phyloP scores from a whole-genome alignment of 108 stramenopile species.

The Cyclotella kingstonii region DNA sequence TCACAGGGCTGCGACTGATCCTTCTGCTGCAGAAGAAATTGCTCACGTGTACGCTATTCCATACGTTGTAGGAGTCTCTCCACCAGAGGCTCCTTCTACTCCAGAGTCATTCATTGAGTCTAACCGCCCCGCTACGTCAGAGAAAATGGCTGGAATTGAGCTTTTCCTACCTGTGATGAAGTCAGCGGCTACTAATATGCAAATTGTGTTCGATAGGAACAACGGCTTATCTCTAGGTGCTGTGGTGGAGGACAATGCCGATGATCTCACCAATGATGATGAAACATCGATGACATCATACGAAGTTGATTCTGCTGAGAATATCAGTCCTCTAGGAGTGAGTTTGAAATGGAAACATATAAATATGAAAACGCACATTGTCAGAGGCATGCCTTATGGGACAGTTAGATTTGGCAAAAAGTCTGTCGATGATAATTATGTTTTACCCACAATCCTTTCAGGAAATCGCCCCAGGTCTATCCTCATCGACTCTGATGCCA shows the following conservation, averaged over 20 bases:
- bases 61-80: slow-evolving; percentile 71
- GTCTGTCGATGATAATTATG: background rate
- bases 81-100: slow-evolving; percentile 56
- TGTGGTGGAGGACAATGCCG: slow-evolving; percentile 9
- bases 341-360: slow-evolving; percentile 64
- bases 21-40: slow-evolving; percentile 37
- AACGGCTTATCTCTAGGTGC: slow-evolving; percentile 36
- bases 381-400: slow-evolving; percentile 88
- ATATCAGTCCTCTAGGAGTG: slow-evolving; percentile 60
- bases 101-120: slow-evolving; percentile 31
- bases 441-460: slow-evolving; percentile 58
- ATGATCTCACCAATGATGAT: background rate
- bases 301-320: slow-evolving; percentile 20
- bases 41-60: slow-evolving; percentile 76
- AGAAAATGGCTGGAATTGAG: slow-evolving; percentile 60
- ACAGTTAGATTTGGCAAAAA: slow-evolving; percentile 53
- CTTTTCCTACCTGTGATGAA: slow-evolving; percentile 43
- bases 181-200: slow-evolving; percentile 27
- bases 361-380: slow-evolving; percentile 73
- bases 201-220: slow-evolving; percentile 41
- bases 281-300: slow-evolving; percentile 26
- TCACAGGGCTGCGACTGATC: slow-evolving; percentile 47
- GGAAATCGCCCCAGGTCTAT: slow-evolving; percentile 41
- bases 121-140: slow-evolving; percentile 21
- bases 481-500: slow-evolving; percentile 18